Evolutionary conservation across 768 basidiomycete genomes (phyloP), one percentile per base, ranked within the genome.

Genomic region (Russula emetica): DNA sequence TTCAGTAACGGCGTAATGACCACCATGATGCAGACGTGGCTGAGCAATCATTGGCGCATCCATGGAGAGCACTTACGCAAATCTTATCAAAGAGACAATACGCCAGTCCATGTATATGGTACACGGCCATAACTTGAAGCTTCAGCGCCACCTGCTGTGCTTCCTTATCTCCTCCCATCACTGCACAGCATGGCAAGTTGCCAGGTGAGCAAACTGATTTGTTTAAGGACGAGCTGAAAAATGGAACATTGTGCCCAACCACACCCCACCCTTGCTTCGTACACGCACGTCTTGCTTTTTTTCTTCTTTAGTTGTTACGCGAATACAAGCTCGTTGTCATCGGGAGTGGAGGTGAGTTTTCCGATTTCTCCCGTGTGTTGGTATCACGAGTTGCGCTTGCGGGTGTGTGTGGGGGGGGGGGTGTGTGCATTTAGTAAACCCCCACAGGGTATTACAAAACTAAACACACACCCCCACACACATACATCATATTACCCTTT

Each of bases 251-350:
- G 28, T 34, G 6, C n/a, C n/a, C 20, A 5, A 45, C 44, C 22
- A 16, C 51, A 22, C 11, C 13, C 26, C 55, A 10, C 40, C 30
- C 20, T 18, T 13, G 11, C 32, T 7, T 4, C 32, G 2, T 28
- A 4, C 13, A 28, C 4, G n/a, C n/a, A n/a, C 30, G 2, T 4
- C 16, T 7, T 11, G 32, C 14, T 11, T 9, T 24, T 1, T 24
- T 26, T 10, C n/a, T 3, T 28, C 18, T 5, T 14, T 86, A 88
- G 74, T 93, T 93, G 79, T 78, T 98, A 76, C 82, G 94, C 70
- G 96, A 98, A 75, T 98, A 98, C 81, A 97, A 96, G 80, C 86
- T 98, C 65, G 96, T 98, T 70, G 96, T 98, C 67, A 94, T 98
- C 65, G 96, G 96, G 57, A 94, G 96, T 72, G 96, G 95, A 83